phyloP scores from a whole-genome alignment of 1,139 yeast species.

The Saccharomyces hybrid region DNA sequence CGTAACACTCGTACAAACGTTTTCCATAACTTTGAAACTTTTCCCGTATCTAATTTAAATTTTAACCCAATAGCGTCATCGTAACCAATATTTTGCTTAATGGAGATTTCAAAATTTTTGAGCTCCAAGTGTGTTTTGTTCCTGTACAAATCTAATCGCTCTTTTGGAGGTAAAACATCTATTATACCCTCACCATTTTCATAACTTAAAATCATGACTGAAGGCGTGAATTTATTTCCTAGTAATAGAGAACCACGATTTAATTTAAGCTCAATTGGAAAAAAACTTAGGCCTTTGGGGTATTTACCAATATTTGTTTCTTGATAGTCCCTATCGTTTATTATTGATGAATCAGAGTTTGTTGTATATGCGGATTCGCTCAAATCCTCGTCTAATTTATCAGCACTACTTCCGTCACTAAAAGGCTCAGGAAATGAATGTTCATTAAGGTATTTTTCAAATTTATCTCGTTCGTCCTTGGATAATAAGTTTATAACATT shows the following conservation, averaged over 20 bases:
- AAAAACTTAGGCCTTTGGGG: slow-evolving; percentile 34
- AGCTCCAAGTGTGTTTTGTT: slow-evolving; percentile 17
- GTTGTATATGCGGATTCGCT: slow-evolving; percentile 3
- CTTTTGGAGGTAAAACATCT: slow-evolving; percentile 49
- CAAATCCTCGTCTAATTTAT: slow-evolving; percentile 5
- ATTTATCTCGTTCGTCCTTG: slow-evolving; percentile 25
- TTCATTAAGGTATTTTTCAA: slow-evolving; percentile 23
- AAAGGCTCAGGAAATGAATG: slow-evolving; percentile 12
- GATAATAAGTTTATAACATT: slow-evolving; percentile 44
- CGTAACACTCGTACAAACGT: slow-evolving; percentile 13
- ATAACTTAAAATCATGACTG: slow-evolving; percentile 58
- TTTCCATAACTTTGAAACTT: slow-evolving; percentile 22
- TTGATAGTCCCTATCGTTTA: slow-evolving; percentile 20
- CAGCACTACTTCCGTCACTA: slow-evolving; percentile 8
- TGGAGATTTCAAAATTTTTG: slow-evolving; percentile 41
- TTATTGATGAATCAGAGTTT: slow-evolving; percentile 6
- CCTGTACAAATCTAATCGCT: slow-evolving; percentile 47
- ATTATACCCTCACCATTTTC: slow-evolving; percentile 49
- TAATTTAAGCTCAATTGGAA: slow-evolving; percentile 55
- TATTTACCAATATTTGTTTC: slow-evolving; percentile 8
- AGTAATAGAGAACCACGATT: slow-evolving; percentile 65
- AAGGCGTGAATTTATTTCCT: slow-evolving; percentile 74
- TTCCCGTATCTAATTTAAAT: slow-evolving; percentile 17
- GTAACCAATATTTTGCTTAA: slow-evolving; percentile 64
- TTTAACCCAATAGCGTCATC: slow-evolving; percentile 25